Evolutionary conservation across 2,329 filamentous ascomycete genomes (phyloP).

Genomic region (Venturia asperata): DNA sequence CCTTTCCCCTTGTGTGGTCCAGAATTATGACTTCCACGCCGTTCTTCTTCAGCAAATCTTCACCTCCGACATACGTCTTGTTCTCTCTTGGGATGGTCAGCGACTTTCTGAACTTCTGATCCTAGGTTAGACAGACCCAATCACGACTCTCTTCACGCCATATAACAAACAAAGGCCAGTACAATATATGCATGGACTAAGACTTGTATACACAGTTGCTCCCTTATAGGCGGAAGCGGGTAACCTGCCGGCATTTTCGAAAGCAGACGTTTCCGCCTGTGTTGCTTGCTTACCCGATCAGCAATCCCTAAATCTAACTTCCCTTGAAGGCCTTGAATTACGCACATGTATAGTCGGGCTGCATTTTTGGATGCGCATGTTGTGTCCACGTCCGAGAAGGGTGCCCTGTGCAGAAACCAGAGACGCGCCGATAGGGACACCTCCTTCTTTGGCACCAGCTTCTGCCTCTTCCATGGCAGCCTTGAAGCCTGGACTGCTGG

Average conservation of each 20-base stretch:
- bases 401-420: slow-evolving; percentile 63
- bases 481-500: slow-evolving; percentile 41
- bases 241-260: slow-evolving; percentile 66
- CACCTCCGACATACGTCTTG: slow-evolving; percentile 65
- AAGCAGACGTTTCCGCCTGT: slow-evolving; percentile 68
- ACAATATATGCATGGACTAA: slow-evolving; percentile 77
- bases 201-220: slow-evolving; percentile 75
- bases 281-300: background rate
- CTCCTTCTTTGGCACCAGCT: slow-evolving; percentile 49
- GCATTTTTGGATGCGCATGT: slow-evolving; percentile 66
- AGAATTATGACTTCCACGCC: slow-evolving; percentile 69
- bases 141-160: slow-evolving; percentile 64
- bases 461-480: slow-evolving; percentile 52
- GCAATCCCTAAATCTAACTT: background rate
- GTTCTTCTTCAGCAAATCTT: slow-evolving; percentile 59
- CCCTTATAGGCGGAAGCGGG: slow-evolving; percentile 61
- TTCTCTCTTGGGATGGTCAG: slow-evolving; percentile 48
- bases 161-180: slow-evolving; percentile 72
- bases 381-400: slow-evolving; percentile 65
- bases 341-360: slow-evolving; percentile 65
- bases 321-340: slow-evolving; percentile 20
- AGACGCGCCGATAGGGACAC: slow-evolving; percentile 44
- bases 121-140: slow-evolving; percentile 36
- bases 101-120: background rate
- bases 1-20: slow-evolving; percentile 57